Base-by-base conservation (phyloP, 2,329 filamentous ascomycete genomes). In the Epichloe coenophiala region DNA sequence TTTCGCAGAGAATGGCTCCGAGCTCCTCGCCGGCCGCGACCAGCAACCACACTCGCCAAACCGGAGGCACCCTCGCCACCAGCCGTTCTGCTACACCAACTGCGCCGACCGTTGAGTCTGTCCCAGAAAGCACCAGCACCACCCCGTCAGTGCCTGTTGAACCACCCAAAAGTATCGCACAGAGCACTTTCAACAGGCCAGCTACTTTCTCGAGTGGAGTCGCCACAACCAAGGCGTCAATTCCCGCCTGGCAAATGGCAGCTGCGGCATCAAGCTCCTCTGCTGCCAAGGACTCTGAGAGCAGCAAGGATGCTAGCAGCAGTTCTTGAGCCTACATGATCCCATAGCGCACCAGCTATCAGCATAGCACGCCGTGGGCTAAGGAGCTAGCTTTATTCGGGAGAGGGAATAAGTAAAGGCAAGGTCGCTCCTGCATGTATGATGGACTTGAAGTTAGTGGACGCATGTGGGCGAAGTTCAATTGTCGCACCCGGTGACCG, bases 211-310 rank as follows among this genome's bases (percentile, higher is more conserved):
- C 55, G 66, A 53, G 54, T 23, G 56, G 60, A 44, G 53, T 56
- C 45, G 58, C 75, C 38, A 60, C 66, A 13, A 69, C 68, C 36
- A 81, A 77, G 67, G 84, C 84, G 11, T 81, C 84, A 11, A 90
- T 90, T 57, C 86, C 86, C 4, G 79, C 84, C 4, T 90, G 86
- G 86, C 86, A 90, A 68, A 77, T 88, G 74, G 83, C 84, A 45
- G 81, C 82, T 62, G 73, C 80, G 8, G 56, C 63, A 21, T 55
- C 62, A 8, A 51, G 59, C 41, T 59, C 60, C 43, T 57, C 59
- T 46, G 58, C 58, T 5, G 60, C 59, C 5, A 62, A 64, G 48
- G 54, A 59, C 13, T 60, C 54, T 41, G 54, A 55, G 17, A 40
- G 43, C 41, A 49, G 35, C 46, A 50, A 52, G 31, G 54, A 53